Base-by-base conservation (phyloP, 129 eudicot species). In the Calendula officinalis region DNA sequence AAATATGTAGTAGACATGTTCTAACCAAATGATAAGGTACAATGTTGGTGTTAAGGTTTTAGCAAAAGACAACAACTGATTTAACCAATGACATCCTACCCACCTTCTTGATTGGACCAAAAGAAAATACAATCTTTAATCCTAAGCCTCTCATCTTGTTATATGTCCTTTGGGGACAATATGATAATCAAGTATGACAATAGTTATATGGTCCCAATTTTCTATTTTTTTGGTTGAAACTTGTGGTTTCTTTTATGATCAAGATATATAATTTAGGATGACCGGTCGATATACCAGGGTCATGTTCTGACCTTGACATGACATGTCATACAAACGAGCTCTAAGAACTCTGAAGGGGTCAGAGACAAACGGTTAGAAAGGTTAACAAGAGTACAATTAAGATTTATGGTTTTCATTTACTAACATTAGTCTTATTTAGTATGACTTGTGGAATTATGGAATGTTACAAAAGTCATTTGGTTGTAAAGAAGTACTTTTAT, bases 21-120 rank as follows among this genome's bases (percentile, higher is more conserved):
- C 37, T 35, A 46, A 30, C 44, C 74, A 59, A 55, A 35, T 58
- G 39, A 45, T 65, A 7, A 56, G 68, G 62, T 69, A 33, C 50
- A 45, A 56, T 68, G 35, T 76, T 70, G 69, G 36, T 53, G 80
- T 70, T 64, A 56, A 76, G 73, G 77, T 62, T 69, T 55, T 36
- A 76, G 64, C 71, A 56, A 33, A 62, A 76, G 72, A 70, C 76
- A 40, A 4, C 3, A 52, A 17, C 56, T 64, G 60, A 56, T 56
- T 38, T 39, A 56, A 69, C 57, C 71, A 47, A 48, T 73, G 76
- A 40, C 72, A 69, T 49, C 12, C 74, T 38, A 39, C 68, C 49
- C 43, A 36, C 39, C 56, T 42, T 55, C 12, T 74, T 54, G 66
- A 61, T 62, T 69, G 71, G 64, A 55, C 72, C 16, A 42, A 53